These are phyloP conservation scores for Arthroderma uncinatum DNA, from an alignment of 2,329 filamentous ascomycete species.

Conservation along the genomic window DNA sequence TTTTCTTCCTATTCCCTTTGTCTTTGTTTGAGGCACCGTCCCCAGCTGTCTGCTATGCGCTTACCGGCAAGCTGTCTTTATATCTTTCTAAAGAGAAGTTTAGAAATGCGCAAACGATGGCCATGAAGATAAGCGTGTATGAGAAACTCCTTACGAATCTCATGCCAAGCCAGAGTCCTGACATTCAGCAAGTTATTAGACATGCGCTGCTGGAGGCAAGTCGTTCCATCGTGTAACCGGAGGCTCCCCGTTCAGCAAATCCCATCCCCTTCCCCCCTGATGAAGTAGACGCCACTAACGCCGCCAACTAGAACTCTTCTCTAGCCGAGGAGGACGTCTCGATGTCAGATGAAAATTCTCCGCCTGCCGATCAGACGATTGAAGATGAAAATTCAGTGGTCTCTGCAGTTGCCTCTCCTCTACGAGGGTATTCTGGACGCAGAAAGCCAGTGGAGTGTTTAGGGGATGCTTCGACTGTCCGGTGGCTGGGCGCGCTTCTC, in stretches of 20 bases:
- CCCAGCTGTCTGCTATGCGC: background rate
- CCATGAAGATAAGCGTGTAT: constrained; percentile 15
- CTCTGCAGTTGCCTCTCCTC: constrained; percentile 9
- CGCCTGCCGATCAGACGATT: constrained; percentile 12
- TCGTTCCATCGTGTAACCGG: background rate
- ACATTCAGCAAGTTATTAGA: constrained; percentile 14
- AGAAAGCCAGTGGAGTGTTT: constrained; percentile 7
- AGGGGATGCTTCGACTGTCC: constrained; percentile 14
- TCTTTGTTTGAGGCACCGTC: background rate
- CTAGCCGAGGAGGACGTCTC: constrained; percentile 12
- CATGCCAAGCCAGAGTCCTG: constrained; percentile 11
- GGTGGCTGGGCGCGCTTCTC: constrained; percentile 14
- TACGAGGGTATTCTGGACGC: constrained; percentile 11
- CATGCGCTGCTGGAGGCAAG: constrained; percentile 14
- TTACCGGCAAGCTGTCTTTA: constrained; percentile 2
- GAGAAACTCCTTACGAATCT: constrained; percentile 15
- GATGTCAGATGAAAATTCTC: constrained; percentile 5
- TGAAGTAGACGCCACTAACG: too few relatives aligned
- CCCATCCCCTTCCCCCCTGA: too few relatives aligned
- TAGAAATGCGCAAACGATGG: constrained; percentile 15
- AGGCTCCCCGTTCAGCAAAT: background rate
- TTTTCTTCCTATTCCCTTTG: background rate
- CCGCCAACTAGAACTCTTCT: background rate
- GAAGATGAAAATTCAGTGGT: constrained; percentile 14
- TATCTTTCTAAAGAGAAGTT: background rate